Evolutionary conservation across 2,329 filamentous ascomycete species (phyloP).

Genomic region (Aspergillus texensis): DNA sequence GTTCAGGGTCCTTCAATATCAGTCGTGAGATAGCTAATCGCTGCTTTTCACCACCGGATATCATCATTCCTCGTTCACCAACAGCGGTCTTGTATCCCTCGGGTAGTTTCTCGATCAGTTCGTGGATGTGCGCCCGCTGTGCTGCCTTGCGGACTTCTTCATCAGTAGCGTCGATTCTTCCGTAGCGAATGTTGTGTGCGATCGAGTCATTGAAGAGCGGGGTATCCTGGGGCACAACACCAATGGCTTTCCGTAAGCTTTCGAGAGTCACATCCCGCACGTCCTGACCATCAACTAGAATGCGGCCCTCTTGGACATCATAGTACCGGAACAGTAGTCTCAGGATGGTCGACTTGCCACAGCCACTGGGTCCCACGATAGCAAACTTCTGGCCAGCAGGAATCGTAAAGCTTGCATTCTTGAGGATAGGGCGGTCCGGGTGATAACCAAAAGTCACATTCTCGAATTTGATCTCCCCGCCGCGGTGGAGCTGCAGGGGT

Average conservation of each 20-base stretch:
- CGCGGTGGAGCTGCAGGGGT: slow-evolving; percentile 69
- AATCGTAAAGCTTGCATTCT: slow-evolving; percentile 82
- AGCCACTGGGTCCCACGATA: slow-evolving; percentile 91
- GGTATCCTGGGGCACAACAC: slow-evolving; percentile 95
- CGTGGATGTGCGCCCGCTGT: slow-evolving; percentile 79
- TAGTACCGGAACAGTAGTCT: slow-evolving; percentile 93
- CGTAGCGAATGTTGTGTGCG: slow-evolving; percentile 93
- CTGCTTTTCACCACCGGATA: slow-evolving; percentile 93
- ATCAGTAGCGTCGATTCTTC: slow-evolving; percentile 72
- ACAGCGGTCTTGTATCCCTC: slow-evolving; percentile 91
- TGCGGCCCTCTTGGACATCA: slow-evolving; percentile 80
- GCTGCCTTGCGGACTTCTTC: slow-evolving; percentile 78
- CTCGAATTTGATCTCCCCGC: slow-evolving; percentile 90
- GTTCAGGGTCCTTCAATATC: slow-evolving; percentile 83
- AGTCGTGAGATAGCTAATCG: slow-evolving; percentile 80
- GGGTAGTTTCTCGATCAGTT: slow-evolving; percentile 76
- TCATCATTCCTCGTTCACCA: slow-evolving; percentile 94
- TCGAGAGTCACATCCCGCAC: slow-evolving; percentile 80
- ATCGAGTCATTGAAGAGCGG: slow-evolving; percentile 97
- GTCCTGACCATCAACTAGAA: slow-evolving; percentile 91
- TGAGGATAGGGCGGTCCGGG: slow-evolving; percentile 81
- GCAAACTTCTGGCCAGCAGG: slow-evolving; percentile 95
- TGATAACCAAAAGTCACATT: slow-evolving; percentile 95
- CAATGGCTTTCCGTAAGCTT: slow-evolving; percentile 81
- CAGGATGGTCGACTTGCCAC: slow-evolving; percentile 92